Percentiles rank a stretch among this genome's conserved stretches.
These are phyloP conservation scores for Kodamaea restingae DNA, from an alignment of 805 yeast genomes.

Conservation along the genomic window DNA sequence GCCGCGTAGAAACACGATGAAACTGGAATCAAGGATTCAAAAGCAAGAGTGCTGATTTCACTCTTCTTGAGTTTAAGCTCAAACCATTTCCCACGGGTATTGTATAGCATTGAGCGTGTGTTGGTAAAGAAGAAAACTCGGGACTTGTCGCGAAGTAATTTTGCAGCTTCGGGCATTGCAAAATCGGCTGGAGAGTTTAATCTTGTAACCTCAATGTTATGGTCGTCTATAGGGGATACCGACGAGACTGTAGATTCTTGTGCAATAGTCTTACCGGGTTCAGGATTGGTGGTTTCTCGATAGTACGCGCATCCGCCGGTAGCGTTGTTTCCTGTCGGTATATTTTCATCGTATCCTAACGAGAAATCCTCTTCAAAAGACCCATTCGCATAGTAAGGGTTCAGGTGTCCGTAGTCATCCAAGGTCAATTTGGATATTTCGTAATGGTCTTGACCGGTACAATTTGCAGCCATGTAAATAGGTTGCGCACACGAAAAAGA, in stretches of 20 bases:
- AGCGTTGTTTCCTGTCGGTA: no score
- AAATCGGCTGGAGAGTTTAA: not conserved
- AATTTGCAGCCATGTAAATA: not conserved
- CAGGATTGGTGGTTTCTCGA: no score
- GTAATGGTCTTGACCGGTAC: not conserved
- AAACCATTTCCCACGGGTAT: constrained; percentile 1
- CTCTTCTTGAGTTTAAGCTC: constrained; percentile 3
- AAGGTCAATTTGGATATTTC: not conserved
- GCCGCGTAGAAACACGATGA: constrained; percentile 9
- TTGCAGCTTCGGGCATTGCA: not conserved
- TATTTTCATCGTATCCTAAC: no score
- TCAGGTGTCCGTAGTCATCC: no score
- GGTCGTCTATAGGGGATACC: not conserved
- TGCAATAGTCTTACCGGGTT: no score
- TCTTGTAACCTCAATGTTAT: not conserved
- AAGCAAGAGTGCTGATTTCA: not conserved
- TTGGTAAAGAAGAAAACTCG: constrained; percentile 5
- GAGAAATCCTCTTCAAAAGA: no score
- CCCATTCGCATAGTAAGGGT: no score
- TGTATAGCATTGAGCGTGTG: constrained; percentile 3
- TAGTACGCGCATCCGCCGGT: no score
- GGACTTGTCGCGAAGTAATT: constrained; percentile 3
- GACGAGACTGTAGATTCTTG: not conserved
- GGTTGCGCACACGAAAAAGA: not conserved
- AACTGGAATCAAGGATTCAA: constrained; percentile 7